A percentile compares a stretch with the other conserved stretches of the same genome.
Conservation (phyloP, 1,139 yeast species). For the Debaryomyces nepalensis region DNA sequence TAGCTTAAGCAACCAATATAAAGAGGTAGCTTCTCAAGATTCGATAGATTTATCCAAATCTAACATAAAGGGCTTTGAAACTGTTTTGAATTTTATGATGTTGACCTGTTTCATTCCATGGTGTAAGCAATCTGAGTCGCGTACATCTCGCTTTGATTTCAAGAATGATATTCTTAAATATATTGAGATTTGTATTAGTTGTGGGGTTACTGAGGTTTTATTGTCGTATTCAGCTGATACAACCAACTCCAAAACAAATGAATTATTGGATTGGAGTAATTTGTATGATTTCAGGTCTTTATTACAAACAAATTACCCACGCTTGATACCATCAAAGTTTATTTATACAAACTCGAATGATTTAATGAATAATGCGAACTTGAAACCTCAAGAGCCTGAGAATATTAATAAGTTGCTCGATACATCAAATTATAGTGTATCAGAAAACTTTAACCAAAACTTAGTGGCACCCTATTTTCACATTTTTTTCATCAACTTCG, state of each 20-base stretch:
- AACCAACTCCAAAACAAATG: conserved; percentile 38
- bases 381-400: conserved; percentile 26
- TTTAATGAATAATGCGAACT: conserved; percentile 25
- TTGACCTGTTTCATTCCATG: conserved; percentile 69
- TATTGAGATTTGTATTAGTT: conserved; percentile 44
- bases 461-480: conserved; percentile 52
- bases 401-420: conserved; percentile 32
- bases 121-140: conserved; percentile 58
- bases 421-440: conserved; percentile 25
- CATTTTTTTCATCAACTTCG: conserved; percentile 60
- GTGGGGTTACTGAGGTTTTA: conserved; percentile 82
- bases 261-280: conserved; percentile 43
- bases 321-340: conserved; percentile 48
- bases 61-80: conserved; percentile 54
- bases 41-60: conserved; percentile 56
- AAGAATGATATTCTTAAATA: conserved; percentile 47
- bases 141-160: conserved; percentile 57
- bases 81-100: conserved; percentile 56
- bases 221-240: conserved; percentile 75
- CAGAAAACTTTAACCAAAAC: conserved; percentile 31
- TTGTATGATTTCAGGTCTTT: conserved; percentile 69
- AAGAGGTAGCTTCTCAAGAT: conserved; percentile 28
- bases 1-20: conserved; percentile 27
- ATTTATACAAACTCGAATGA: conserved; percentile 34
- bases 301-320: conserved; percentile 68